These are phyloP conservation scores for Rhodofomes roseus DNA, from an alignment of 1,284 basidiomycete species.

Conservation along the genomic window DNA sequence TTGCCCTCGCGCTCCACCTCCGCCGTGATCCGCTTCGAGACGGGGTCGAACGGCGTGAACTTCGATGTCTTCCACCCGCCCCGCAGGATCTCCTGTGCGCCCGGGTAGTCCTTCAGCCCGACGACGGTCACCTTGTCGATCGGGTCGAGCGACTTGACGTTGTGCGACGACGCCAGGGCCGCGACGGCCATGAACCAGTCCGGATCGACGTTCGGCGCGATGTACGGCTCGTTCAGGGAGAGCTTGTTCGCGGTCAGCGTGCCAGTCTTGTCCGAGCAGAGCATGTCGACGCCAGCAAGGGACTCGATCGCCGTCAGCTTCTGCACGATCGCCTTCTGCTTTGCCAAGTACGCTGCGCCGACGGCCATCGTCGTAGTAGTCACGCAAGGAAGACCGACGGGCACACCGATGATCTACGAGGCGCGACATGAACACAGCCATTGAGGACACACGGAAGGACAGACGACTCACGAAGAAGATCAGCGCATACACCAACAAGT, in stretches of 20 bases:
- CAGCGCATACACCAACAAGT: conserved; percentile 9
- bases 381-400: conserved; percentile 10
- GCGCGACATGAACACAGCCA: not conserved
- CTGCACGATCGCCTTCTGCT: conserved; percentile 55
- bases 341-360: conserved; percentile 31
- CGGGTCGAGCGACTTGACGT: conserved; percentile 8
- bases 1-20: conserved; percentile 10
- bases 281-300: conserved; percentile 52
- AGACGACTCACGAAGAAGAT: conserved; percentile 8
- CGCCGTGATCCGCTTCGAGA: conserved; percentile 10
- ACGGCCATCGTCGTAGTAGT: conserved; percentile 12
- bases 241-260: conserved; percentile 56
- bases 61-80: conserved; percentile 8
- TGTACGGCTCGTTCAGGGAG: conserved; percentile 9
- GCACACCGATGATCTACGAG: conserved; percentile 9
- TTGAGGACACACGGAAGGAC: not conserved
- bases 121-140: conserved; percentile 10
- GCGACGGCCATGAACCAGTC: conserved; percentile 11
- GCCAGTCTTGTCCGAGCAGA: conserved; percentile 56
- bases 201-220: conserved; percentile 9
- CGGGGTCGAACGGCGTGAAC: conserved; percentile 10
- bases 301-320: conserved; percentile 57
- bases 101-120: conserved; percentile 10
- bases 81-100: conserved; percentile 7
- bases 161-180: conserved; percentile 8